phyloP scores from a whole-genome alignment of 805 yeast species.

The Soucietia sequanensis region DNA sequence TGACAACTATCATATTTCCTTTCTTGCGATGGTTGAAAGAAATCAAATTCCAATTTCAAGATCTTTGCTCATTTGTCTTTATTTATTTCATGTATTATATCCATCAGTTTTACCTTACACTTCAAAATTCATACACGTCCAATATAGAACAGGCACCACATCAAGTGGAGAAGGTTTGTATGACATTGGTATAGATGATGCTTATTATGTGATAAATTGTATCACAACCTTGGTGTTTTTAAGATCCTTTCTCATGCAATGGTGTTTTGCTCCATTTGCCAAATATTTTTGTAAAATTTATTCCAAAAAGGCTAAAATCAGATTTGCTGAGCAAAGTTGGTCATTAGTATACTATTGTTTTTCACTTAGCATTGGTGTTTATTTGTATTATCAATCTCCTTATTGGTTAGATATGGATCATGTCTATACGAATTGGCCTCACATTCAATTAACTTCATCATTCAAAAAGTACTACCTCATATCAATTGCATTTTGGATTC shows the following conservation, averaged over 20 bases:
- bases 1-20: conserved; percentile 18
- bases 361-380: conserved; percentile 57
- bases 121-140: conserved; percentile 36
- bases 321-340: conserved; percentile 92
- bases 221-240: conserved; percentile 56
- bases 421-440: conserved; percentile 74
- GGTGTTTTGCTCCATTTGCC: conserved; percentile 58
- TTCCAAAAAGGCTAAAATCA: conserved; percentile 50
- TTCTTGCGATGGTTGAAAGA: conserved; percentile 29
- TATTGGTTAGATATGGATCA: conserved; percentile 59
- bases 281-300: conserved; percentile 37
- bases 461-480: conserved; percentile 71
- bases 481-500: conserved; percentile 76
- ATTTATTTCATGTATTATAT: conserved; percentile 21
- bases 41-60: conserved; percentile 37
- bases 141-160: conserved; percentile 17
- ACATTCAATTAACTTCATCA: conserved; percentile 48
- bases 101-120: conserved; percentile 25
- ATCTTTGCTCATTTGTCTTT: conserved; percentile 23
- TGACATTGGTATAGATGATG: conserved; percentile 57
- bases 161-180: conserved; percentile 27
- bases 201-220: conserved; percentile 52
- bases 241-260: conserved; percentile 60
- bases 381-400: conserved; percentile 54
- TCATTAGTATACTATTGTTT: conserved; percentile 54